Conservation (phyloP, 2,329 filamentous ascomycete genomes). For the Hyphodiscus sp. region DNA sequence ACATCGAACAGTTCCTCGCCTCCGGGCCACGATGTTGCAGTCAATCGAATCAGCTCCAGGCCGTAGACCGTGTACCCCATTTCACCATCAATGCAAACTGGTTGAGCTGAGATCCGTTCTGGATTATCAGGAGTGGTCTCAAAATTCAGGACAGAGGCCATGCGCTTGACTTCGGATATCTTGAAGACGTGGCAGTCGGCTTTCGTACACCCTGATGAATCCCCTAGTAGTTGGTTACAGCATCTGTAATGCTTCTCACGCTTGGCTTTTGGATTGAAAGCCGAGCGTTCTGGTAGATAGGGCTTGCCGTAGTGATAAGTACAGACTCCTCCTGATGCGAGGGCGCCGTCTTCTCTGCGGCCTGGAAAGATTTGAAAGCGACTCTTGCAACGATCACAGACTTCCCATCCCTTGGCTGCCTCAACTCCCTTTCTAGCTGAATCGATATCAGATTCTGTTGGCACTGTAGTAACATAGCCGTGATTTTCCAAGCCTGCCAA, state of each 20-base stretch:
- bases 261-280: constrained; percentile 48
- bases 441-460: constrained; percentile 59
- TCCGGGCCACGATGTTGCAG: constrained; percentile 79
- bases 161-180: constrained; percentile 63
- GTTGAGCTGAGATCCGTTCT: constrained; percentile 44
- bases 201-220: constrained; percentile 67
- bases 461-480: constrained; percentile 69
- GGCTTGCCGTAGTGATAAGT: constrained; percentile 72
- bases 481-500: constrained; percentile 56
- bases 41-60: constrained; percentile 83
- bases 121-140: constrained; percentile 65
- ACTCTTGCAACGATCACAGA: constrained; percentile 77
- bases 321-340: constrained; percentile 73
- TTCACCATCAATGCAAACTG: constrained; percentile 89
- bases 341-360: constrained; percentile 67
- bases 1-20: constrained; percentile 73
- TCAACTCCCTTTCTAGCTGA: constrained; percentile 59
- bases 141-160: constrained; percentile 77
- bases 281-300: constrained; percentile 44
- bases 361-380: constrained; percentile 92
- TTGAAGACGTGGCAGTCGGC: constrained; percentile 81
- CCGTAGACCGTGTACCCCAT: constrained; percentile 93
- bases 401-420: constrained; percentile 70
- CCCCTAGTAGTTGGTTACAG: constrained; percentile 69
- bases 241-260: constrained; percentile 65